Evolutionary conservation across 371 early-diverging fungal genomes (phyloP), one percentile per base, ranked within the genome.

Genomic region (Coemansia sp.): DNA sequence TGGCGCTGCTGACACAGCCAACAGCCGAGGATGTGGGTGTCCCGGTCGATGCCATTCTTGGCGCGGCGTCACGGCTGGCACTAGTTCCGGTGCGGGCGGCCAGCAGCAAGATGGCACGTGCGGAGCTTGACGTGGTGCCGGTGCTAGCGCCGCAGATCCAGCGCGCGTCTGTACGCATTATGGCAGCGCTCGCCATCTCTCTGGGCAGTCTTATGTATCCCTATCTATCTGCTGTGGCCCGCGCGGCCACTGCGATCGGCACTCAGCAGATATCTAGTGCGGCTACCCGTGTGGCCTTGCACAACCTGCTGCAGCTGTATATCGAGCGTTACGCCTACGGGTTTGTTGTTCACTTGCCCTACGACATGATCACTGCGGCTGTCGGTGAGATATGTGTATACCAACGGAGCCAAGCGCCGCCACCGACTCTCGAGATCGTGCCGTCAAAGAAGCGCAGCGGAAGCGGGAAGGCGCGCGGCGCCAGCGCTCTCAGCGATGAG

Each of bases 121-220:
- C 69, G 6, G 77, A 76, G 62, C 64, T 57, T n/a, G 61, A 40
- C 1, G 31, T 76, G 41, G 45, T 74, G 9, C 66, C 69, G 0
- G 45, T 72, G 57, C 65, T 72, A n/a, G 41, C 77, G 7, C 74
- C 74, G 14, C 68, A 75, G 53, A 48, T 76, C 8, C 69, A 76
- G 55, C 54, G 65, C 20, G 67, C 68, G 0, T 60, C 77, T 7
- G 61, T 76, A 5, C 72, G 69, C 40, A 63, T 74, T 36, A 38
- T 76, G 59, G 74, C 74, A 0, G 57, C 57, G 10, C 47, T 76
- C 31, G 64, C 59, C 3, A 55, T 72, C 12, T 38, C 74, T 5
- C 48, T 76, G 53, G 65, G 68, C 30, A 41, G 50, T 38, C 55
- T 59, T 35, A 63, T 76, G 74, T 47, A 63, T 6, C 77, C 77